Evolutionary conservation across 1,139 yeast genomes (phyloP).

Genomic region (Debaryomycetaceae sp.): DNA sequence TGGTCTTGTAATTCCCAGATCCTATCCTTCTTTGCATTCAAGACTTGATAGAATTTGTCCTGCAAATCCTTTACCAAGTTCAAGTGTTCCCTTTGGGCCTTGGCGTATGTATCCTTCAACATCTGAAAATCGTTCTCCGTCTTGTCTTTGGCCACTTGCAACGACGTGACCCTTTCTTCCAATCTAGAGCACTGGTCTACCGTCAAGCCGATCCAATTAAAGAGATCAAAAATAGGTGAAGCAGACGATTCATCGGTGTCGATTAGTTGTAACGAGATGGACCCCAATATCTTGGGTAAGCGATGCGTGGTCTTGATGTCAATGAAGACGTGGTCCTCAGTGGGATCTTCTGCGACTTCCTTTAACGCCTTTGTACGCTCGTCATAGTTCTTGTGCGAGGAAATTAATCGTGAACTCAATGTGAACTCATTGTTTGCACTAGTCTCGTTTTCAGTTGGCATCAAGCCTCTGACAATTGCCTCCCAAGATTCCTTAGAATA

Average conservation of each 20-base stretch:
- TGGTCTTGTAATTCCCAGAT: conserved; percentile 25
- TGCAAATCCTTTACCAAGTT: conserved; percentile 30
- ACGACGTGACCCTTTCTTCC: conserved; percentile 4
- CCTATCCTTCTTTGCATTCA: conserved; percentile 33
- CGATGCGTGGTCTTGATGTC: conserved; percentile 20
- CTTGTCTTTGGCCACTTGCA: conserved; percentile 5
- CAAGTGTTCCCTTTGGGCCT: conserved; percentile 21
- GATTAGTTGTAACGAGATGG: conserved; percentile 14
- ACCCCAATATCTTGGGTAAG: conserved; percentile 24
- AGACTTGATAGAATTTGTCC: conserved; percentile 32
- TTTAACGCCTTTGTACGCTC: conserved; percentile 6
- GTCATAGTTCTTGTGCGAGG: conserved; percentile 12
- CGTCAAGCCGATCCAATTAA: conserved; percentile 27
- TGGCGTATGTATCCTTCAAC: conserved; percentile 15
- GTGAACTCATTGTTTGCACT: not conserved
- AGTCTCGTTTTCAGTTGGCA: conserved; percentile 1
- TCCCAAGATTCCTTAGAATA: conserved; percentile 6
- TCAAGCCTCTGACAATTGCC: conserved; percentile 2
- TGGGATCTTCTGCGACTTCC: conserved; percentile 15
- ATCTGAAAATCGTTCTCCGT: conserved; percentile 10
- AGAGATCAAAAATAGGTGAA: conserved; percentile 15
- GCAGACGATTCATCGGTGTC: conserved; percentile 7
- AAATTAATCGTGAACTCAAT: conserved; percentile 5
- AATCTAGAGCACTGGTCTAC: conserved; percentile 14
- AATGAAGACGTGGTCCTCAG: conserved; percentile 11